Evolutionary conservation across 345 rosid species (phyloP).

Genomic region (Lagerstroemia speciosa): DNA sequence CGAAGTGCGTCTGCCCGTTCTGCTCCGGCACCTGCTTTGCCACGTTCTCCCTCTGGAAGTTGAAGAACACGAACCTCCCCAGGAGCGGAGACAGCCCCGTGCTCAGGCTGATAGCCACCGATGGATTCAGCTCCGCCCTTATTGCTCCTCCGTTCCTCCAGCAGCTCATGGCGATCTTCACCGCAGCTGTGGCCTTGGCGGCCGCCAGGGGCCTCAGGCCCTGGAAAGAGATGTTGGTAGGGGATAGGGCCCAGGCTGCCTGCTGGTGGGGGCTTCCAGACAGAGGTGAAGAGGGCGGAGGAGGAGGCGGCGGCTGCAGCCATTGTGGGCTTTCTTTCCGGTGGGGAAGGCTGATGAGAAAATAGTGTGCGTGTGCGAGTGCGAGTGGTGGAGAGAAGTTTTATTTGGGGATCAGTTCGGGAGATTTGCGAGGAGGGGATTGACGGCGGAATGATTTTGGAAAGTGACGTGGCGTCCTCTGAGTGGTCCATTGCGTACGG

Average conservation of each 20-base stretch:
- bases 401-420: neutral
- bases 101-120: constrained; percentile 85
- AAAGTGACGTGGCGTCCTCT: constrained; percentile 24
- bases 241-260: constrained; percentile 11
- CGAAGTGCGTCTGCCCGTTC: constrained; percentile 85
- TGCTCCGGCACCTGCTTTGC: constrained; percentile 97
- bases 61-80: constrained; percentile 95
- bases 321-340: constrained; percentile 5
- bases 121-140: constrained; percentile 68
- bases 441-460: constrained; percentile 29
- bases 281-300: constrained; percentile 14
- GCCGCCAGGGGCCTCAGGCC: constrained; percentile 35
- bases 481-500: constrained; percentile 34
- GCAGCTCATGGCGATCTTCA: constrained; percentile 14
- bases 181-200: constrained; percentile 14
- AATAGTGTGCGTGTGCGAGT: neutral
- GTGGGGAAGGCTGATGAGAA: neutral
- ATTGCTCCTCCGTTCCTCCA: constrained; percentile 35
- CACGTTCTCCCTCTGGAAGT: constrained; percentile 96
- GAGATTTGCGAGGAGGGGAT: constrained; percentile 23
- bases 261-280: constrained; percentile 16
- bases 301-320: constrained; percentile 31
- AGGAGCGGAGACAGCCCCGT: constrained; percentile 91
- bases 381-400: neutral
- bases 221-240: constrained; percentile 39